These are phyloP conservation scores for Amanita subjunquillea DNA, from an alignment of 768 basidiomycete species.

Conservation along the genomic window DNA sequence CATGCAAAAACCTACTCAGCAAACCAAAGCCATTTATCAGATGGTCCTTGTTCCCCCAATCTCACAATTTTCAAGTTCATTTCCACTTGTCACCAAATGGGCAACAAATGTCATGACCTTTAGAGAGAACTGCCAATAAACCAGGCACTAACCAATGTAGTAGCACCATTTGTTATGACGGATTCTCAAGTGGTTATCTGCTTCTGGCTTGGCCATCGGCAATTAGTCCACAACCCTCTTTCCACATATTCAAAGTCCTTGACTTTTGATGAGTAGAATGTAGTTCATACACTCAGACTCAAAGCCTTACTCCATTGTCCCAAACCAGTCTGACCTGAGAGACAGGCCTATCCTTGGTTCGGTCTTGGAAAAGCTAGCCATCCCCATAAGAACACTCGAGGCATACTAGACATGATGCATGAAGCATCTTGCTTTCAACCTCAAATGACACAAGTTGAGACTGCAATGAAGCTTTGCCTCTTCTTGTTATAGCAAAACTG, in stretches of 20 bases:
- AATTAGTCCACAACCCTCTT: slow-evolving; percentile 27
- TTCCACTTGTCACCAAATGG: slow-evolving; percentile 13
- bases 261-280: background rate
- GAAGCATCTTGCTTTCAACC: background rate
- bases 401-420: background rate
- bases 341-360: slow-evolving; percentile 24
- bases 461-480: background rate
- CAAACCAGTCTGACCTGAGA: slow-evolving; percentile 22
- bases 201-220: slow-evolving; percentile 29
- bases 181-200: slow-evolving; percentile 15
- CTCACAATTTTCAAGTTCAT: slow-evolving; percentile 18
- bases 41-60: slow-evolving; percentile 22
- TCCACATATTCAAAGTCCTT: slow-evolving; percentile 12
- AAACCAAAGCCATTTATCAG: slow-evolving; percentile 2
- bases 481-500: background rate
- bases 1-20: background rate
- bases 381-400: slow-evolving; percentile 8
- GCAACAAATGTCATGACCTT: slow-evolving; percentile 25
- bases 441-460: background rate
- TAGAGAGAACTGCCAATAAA: slow-evolving; percentile 27
- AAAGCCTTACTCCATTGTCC: background rate
- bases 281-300: background rate
- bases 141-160: slow-evolving; percentile 9
- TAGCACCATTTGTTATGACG: slow-evolving; percentile 7
- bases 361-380: slow-evolving; percentile 23